These are phyloP conservation scores for Neurospora sp. DNA, from an alignment of 495 filamentous ascomycete genomes.

Conservation along the genomic window DNA sequence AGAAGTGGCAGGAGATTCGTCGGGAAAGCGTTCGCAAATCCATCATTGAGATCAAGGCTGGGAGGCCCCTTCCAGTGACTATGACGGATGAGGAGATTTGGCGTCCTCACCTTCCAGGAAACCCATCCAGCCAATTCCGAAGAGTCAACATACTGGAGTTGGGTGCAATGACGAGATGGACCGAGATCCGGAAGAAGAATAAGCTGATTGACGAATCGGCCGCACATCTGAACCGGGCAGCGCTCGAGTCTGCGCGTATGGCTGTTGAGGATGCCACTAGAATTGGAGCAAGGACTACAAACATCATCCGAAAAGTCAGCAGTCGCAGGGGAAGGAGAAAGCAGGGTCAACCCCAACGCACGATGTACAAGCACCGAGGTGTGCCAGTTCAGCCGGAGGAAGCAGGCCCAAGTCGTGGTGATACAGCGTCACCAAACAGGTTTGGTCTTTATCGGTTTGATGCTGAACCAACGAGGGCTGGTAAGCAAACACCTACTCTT, in stretches of 20 bases:
- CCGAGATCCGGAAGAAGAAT: conserved; percentile 60
- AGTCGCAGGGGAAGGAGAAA: conserved; percentile 16
- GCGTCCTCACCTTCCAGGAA: conserved; percentile 57
- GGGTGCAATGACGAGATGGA: conserved; percentile 54
- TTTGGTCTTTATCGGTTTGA: neutral
- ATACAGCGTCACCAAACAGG: neutral
- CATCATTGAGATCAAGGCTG: neutral
- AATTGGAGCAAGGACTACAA: conserved; percentile 21
- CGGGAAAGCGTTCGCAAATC: conserved; percentile 24
- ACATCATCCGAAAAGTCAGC: conserved; percentile 27
- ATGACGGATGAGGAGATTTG: conserved; percentile 47
- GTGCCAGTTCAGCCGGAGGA: neutral
- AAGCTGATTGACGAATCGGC: conserved; percentile 39
- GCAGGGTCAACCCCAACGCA: neutral
- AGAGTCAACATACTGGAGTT: conserved; percentile 59
- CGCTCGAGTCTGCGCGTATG: conserved; percentile 25
- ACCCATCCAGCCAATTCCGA: conserved; percentile 53
- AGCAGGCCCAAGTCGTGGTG: neutral
- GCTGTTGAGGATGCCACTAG: conserved; percentile 23
- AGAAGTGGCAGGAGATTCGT: conserved; percentile 35
- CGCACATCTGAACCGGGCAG: conserved; percentile 30
- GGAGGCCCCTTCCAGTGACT: conserved; percentile 15
- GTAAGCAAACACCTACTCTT: neutral
- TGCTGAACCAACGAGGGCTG: neutral
- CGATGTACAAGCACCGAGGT: neutral